Evolutionary conservation across 768 basidiomycete species (phyloP).

Genomic region (Suillus bovinus): DNA sequence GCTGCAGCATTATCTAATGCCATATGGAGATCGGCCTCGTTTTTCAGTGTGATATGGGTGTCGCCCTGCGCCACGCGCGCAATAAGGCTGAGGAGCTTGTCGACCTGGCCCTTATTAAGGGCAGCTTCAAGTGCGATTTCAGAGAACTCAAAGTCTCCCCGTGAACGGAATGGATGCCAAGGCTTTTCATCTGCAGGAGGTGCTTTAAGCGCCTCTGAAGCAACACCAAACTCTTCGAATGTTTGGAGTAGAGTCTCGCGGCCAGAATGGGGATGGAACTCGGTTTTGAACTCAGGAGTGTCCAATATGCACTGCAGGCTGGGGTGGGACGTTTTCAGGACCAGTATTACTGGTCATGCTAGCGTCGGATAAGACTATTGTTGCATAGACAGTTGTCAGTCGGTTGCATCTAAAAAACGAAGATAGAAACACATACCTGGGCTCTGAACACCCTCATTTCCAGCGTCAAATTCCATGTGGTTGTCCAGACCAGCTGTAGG

Average conservation of each 20-base stretch:
- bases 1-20: too few species aligned
- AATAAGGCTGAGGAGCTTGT: constrained; percentile 12
- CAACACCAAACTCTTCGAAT: constrained; percentile 17
- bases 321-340: not conserved
- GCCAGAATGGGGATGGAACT: constrained; percentile 27
- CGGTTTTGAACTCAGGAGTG: constrained; percentile 20
- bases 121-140: not conserved
- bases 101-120: not conserved
- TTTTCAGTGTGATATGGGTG: constrained; percentile 18
- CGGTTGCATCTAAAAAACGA: not conserved
- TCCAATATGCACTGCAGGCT: not conserved
- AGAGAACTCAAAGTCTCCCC: not conserved
- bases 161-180: constrained; percentile 6
- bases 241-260: constrained; percentile 8
- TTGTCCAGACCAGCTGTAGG: not conserved
- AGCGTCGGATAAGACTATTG: not conserved
- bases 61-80: constrained; percentile 12
- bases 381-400: not conserved
- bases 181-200: constrained; percentile 13
- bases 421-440: not conserved
- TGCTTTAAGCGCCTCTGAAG: not conserved
- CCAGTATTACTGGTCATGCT: not conserved
- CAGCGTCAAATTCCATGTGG: not conserved
- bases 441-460: not conserved
- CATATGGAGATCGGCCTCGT: too few species aligned